Evolutionary conservation across 2,329 filamentous ascomycete genomes (phyloP).

Genomic region (Verticillium klebahnii): DNA sequence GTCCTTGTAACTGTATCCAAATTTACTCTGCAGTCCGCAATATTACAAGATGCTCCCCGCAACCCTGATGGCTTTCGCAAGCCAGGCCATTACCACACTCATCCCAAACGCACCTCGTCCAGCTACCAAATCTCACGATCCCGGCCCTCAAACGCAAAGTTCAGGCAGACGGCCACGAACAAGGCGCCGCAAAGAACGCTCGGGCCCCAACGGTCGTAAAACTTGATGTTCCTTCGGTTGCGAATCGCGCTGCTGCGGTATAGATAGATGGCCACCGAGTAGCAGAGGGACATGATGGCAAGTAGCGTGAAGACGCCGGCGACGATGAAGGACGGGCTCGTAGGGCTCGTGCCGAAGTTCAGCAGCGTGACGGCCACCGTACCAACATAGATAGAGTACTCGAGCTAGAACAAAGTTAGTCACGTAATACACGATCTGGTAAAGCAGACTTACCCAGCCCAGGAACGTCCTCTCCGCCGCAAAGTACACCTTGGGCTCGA

Average conservation of each 20-base stretch:
- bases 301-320: conserved; percentile 78
- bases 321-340: conserved; percentile 57
- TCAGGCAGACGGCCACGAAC: conserved; percentile 68
- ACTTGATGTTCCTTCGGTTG: conserved; percentile 76
- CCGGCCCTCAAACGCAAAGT: conserved; percentile 74
- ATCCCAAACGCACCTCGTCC: background rate
- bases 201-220: conserved; percentile 87
- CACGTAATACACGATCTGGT: conserved; percentile 12
- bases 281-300: conserved; percentile 72
- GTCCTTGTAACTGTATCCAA: background rate
- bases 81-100: background rate
- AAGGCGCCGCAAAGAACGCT: conserved; percentile 69
- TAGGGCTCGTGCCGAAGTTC: conserved; percentile 66
- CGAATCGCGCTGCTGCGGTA: conserved; percentile 86
- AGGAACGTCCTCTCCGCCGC: conserved; percentile 94
- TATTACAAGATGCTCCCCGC: background rate
- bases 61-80: background rate
- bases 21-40: background rate
- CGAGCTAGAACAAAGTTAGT: conserved; percentile 53
- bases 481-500: conserved; percentile 97
- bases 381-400: conserved; percentile 92
- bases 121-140: conserved; percentile 52
- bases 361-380: conserved; percentile 79
- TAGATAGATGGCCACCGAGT: conserved; percentile 79
- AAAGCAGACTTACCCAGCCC: conserved; percentile 66